phyloP scores from a whole-genome alignment of 2,329 filamentous ascomycete species.

The Apiospora pterosperma region DNA sequence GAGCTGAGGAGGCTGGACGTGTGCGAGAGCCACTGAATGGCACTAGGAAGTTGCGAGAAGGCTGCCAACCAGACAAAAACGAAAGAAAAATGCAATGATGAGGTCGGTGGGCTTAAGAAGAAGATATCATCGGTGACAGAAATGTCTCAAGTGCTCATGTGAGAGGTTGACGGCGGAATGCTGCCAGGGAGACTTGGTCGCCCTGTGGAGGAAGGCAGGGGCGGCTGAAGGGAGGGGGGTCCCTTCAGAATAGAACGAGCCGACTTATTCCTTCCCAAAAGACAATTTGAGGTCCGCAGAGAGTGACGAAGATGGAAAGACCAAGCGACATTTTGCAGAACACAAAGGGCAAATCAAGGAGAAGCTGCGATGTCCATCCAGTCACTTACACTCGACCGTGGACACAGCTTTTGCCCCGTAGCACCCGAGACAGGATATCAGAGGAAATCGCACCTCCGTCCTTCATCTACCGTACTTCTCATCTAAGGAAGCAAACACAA shows the following conservation, averaged over 20 bases:
- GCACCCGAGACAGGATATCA: background rate
- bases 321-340: background rate
- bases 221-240: background rate
- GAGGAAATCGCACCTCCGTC: background rate
- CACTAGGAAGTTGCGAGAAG: background rate
- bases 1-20: background rate
- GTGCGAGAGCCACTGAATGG: background rate
- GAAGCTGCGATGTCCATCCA: background rate
- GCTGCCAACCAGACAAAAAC: background rate
- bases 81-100: background rate
- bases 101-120: background rate
- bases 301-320: background rate
- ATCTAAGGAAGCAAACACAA: background rate
- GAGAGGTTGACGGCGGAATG: background rate
- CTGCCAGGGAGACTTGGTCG: background rate
- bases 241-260: background rate
- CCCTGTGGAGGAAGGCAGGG: background rate
- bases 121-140: background rate
- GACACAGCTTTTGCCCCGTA: background rate
- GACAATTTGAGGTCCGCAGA: background rate
- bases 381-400: background rate
- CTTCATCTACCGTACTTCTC: too few relatives aligned
- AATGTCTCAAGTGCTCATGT: background rate
- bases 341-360: background rate
- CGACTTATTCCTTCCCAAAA: background rate